phyloP scores from a whole-genome alignment of 75 land plant genomes.

The Azolla pinnata region DNA sequence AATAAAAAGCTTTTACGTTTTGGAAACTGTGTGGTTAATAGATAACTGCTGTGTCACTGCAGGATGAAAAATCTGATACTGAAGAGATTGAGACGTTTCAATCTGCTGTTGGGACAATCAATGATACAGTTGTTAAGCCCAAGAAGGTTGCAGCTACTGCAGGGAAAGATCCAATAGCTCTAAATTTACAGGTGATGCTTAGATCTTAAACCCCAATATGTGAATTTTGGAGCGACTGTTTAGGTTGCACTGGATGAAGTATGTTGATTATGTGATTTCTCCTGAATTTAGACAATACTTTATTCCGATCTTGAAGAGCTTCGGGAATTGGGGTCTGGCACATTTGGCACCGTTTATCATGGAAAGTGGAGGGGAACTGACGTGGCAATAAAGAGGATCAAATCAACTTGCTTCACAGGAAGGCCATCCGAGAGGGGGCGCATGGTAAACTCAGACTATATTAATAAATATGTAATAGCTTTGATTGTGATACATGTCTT shows the following conservation, averaged over 20 bases:
- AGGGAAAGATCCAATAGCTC: neutral
- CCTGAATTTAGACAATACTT: constrained; percentile 35
- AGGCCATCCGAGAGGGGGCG: constrained; percentile 59
- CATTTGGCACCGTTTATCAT: constrained; percentile 81
- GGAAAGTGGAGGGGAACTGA: constrained; percentile 78
- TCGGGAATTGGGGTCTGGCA: constrained; percentile 63
- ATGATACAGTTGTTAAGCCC: neutral
- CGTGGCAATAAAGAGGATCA: constrained; percentile 68
- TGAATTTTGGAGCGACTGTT: neutral
- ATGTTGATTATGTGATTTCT: neutral
- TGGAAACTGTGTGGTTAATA: neutral
- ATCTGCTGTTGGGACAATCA: neutral
- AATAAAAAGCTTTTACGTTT: neutral
- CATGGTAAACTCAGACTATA: too few species aligned
- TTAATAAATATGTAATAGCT: too few species aligned
- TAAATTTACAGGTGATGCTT: constrained; percentile 1
- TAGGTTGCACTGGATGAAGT: neutral
- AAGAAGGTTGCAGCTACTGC: constrained; percentile 3
- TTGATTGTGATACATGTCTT: too few species aligned
- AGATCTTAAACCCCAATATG: neutral
- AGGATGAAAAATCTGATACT: neutral
- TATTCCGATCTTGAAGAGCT: constrained; percentile 63
- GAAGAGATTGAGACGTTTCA: neutral
- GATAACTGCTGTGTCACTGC: neutral
- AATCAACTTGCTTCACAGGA: constrained; percentile 61